Evolutionary conservation across 129 eudicot genomes (phyloP).

Genomic region (Glebionis coronaria): DNA sequence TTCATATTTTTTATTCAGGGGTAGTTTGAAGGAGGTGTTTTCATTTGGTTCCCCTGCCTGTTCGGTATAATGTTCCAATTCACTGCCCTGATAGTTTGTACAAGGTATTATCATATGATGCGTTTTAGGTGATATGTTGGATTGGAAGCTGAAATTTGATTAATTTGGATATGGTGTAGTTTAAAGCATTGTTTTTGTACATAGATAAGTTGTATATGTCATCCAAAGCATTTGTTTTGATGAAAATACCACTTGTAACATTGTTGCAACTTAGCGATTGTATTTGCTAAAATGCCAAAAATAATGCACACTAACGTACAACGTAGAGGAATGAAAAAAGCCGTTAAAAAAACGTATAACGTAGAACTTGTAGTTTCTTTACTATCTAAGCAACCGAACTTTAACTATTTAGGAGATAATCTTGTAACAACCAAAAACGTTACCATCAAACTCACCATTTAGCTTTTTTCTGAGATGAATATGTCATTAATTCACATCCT

Average conservation of each 20-base stretch:
- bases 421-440: too few relatives aligned
- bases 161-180: neutral
- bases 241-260: neutral
- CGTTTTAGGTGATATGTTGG: too few relatives aligned
- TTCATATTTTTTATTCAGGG: too few relatives aligned
- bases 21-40: too few relatives aligned
- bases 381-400: neutral
- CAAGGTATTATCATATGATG: constrained; percentile 52
- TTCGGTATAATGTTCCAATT: constrained; percentile 71
- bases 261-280: neutral
- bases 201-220: too few relatives aligned
- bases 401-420: neutral
- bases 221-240: neutral
- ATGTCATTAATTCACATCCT: constrained; percentile 13
- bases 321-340: too few relatives aligned
- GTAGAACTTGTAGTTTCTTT: neutral
- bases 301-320: neutral
- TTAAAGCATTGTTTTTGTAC: neutral
- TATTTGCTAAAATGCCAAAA: neutral
- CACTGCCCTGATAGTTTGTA: constrained; percentile 90
- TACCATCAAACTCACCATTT: too few relatives aligned
- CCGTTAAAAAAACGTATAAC: too few relatives aligned
- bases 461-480: too few relatives aligned
- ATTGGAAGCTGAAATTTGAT: neutral
- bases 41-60: constrained; percentile 80